Conservation (phyloP, 805 yeast genomes). For the Ogataea nitratoaversa region DNA sequence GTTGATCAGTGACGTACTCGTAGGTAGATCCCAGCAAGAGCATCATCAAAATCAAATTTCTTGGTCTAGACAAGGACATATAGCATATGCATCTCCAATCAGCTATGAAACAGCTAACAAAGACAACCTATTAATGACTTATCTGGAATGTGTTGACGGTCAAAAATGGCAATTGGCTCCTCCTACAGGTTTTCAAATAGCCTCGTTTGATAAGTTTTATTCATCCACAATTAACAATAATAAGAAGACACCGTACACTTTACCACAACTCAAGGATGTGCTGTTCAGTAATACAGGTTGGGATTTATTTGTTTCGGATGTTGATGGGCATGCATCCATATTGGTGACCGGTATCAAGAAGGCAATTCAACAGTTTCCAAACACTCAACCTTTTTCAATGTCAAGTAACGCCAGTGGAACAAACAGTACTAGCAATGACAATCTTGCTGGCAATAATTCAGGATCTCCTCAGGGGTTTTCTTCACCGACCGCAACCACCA, state of each 20-base stretch:
- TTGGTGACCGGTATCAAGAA: conserved; percentile 46
- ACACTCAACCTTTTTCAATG: not conserved
- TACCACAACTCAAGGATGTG: conserved; percentile 34
- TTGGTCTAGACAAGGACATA: conserved; percentile 83
- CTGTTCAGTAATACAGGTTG: conserved; percentile 78
- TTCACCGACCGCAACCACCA: conserved; percentile 2
- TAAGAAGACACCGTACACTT: conserved; percentile 1
- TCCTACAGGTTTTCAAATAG: conserved; percentile 36
- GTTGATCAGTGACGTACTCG: conserved; percentile 21
- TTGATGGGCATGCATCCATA: conserved; percentile 60
- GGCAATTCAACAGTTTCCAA: conserved; percentile 14
- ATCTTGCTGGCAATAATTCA: conserved; percentile 20
- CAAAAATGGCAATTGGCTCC: conserved; percentile 71
- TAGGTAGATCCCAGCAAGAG: conserved; percentile 18
- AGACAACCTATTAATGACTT: conserved; percentile 51
- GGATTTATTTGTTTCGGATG: conserved; percentile 78
- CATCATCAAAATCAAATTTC: conserved; percentile 34
- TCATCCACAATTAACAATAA: conserved; percentile 19
- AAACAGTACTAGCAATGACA: conserved; percentile 21
- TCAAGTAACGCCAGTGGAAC: conserved; percentile 13
- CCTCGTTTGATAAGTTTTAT: conserved; percentile 10
- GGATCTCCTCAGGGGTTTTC: conserved; percentile 6
- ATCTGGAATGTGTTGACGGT: conserved; percentile 73
- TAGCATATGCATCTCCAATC: conserved; percentile 57
- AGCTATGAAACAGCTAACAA: conserved; percentile 25